Conservation (phyloP, 257 asterid genomes). For the Nicotiana paniculata region DNA sequence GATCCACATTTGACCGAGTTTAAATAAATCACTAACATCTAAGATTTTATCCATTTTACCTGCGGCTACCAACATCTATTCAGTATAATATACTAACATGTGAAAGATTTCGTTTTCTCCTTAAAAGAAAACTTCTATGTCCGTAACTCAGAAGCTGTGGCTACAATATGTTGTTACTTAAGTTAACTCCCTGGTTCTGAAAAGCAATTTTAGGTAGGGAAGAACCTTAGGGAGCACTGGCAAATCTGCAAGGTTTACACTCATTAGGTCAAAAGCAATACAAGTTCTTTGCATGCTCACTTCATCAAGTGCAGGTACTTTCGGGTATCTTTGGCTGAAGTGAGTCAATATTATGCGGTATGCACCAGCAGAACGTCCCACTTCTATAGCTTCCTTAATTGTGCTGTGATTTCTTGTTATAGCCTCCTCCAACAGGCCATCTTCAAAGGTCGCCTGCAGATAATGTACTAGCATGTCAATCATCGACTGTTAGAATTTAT, state of each 20-base stretch:
- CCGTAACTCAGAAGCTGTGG: neutral
- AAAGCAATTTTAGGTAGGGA: slow-evolving; percentile 49
- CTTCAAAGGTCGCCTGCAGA: slow-evolving; percentile 84
- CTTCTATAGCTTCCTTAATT: slow-evolving; percentile 73
- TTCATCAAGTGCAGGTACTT: slow-evolving; percentile 82
- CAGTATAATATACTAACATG: no score
- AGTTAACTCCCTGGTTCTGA: neutral
- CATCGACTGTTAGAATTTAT: neutral
- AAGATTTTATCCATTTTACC: no score
- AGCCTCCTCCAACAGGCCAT: slow-evolving; percentile 72
- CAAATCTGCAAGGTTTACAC: slow-evolving; percentile 75
- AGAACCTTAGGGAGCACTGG: slow-evolving; percentile 67
- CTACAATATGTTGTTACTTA: neutral
- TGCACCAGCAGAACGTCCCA: slow-evolving; percentile 68
- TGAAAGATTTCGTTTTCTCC: no score
- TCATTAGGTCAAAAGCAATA: slow-evolving; percentile 90
- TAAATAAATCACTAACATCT: no score
- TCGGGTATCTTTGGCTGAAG: slow-evolving; percentile 96
- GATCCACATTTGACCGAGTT: no score
- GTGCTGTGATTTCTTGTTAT: slow-evolving; percentile 79
- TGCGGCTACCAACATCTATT: no score
- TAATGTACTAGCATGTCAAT: neutral
- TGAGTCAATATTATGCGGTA: slow-evolving; percentile 81
- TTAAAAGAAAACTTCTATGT: neutral
- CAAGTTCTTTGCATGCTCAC: slow-evolving; percentile 59